Evolutionary conservation across 305 asterid species (phyloP).

Genomic region (Galium porrigens): DNA sequence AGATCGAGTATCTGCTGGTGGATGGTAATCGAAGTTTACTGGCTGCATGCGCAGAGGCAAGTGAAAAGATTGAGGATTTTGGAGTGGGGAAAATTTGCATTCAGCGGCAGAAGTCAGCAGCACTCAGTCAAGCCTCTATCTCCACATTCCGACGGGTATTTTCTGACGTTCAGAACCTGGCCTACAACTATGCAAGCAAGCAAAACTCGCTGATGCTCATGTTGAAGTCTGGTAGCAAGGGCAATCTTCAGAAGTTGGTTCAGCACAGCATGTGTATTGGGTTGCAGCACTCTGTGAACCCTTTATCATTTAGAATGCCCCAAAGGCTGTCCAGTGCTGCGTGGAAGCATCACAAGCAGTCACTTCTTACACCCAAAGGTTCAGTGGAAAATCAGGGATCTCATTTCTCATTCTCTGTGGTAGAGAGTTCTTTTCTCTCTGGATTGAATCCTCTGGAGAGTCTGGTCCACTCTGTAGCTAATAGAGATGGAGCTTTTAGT

Average conservation of each 20-base stretch:
- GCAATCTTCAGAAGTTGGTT: constrained; percentile 63
- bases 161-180: constrained; percentile 56
- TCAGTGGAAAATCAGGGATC: constrained; percentile 21
- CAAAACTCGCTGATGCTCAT: constrained; percentile 55
- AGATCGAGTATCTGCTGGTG: constrained; percentile 43
- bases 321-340: constrained; percentile 53
- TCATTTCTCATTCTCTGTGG: constrained; percentile 43
- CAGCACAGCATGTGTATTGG: constrained; percentile 94
- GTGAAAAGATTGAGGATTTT: constrained; percentile 21
- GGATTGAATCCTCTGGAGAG: constrained; percentile 81
- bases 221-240: constrained; percentile 96
- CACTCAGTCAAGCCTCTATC: constrained; percentile 55
- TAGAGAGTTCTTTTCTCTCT: constrained; percentile 45
- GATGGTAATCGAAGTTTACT: constrained; percentile 40
- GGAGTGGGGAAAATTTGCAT: constrained; percentile 26
- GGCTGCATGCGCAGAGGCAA: constrained; percentile 33
- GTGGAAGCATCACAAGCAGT: constrained; percentile 56
- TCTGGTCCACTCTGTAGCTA: constrained; percentile 65
- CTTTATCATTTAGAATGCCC: constrained; percentile 60
- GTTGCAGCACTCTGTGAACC: constrained; percentile 62
- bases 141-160: constrained; percentile 54
- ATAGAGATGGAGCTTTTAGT: constrained; percentile 73
- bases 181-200: constrained; percentile 39
- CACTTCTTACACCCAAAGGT: constrained; percentile 19
- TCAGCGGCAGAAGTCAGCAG: constrained; percentile 45